These are phyloP conservation scores for Kluyveromyces nonfermentans DNA, from an alignment of 805 yeast species.

Conservation along the genomic window DNA sequence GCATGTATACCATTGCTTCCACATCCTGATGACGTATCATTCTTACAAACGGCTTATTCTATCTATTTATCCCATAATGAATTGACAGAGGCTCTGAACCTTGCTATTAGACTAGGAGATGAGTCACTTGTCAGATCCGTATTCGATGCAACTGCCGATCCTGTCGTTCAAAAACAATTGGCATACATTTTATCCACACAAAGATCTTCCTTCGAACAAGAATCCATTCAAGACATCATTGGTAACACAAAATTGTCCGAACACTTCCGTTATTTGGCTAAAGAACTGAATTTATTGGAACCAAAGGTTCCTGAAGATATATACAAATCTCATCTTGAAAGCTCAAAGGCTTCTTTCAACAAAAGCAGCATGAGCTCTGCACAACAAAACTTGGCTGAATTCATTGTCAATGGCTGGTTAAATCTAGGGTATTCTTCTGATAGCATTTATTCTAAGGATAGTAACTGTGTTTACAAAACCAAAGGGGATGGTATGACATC, in stretches of 20 bases:
- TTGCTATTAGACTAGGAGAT: constrained; percentile 85
- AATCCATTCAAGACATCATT: constrained; percentile 73
- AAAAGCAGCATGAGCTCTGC: constrained; percentile 67
- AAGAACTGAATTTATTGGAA: constrained; percentile 79
- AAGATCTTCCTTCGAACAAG: constrained; percentile 67
- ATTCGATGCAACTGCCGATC: constrained; percentile 71
- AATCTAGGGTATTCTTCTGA: constrained; percentile 89
- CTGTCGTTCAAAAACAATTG: constrained; percentile 72
- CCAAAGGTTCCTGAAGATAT: constrained; percentile 94
- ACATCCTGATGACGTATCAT: constrained; percentile 84
- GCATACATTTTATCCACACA: constrained; percentile 85
- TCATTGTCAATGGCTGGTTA: constrained; percentile 87
- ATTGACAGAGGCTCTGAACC: constrained; percentile 79
- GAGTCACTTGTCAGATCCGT: constrained; percentile 68
- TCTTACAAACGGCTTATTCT: constrained; percentile 78
- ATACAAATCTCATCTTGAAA: constrained; percentile 81
- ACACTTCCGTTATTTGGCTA: constrained; percentile 68
- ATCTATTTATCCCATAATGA: constrained; percentile 73
- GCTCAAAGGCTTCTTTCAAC: constrained; percentile 46
- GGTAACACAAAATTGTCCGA: constrained; percentile 72
- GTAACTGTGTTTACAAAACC: constrained; percentile 85
- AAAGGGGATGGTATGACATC: constrained; percentile 87
- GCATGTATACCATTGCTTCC: constrained; percentile 95
- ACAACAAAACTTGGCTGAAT: constrained; percentile 86
- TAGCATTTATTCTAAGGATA: constrained; percentile 67